Evolutionary conservation across 208 protist genomes (phyloP).

Genomic region (Trypanosoma vivax): DNA sequence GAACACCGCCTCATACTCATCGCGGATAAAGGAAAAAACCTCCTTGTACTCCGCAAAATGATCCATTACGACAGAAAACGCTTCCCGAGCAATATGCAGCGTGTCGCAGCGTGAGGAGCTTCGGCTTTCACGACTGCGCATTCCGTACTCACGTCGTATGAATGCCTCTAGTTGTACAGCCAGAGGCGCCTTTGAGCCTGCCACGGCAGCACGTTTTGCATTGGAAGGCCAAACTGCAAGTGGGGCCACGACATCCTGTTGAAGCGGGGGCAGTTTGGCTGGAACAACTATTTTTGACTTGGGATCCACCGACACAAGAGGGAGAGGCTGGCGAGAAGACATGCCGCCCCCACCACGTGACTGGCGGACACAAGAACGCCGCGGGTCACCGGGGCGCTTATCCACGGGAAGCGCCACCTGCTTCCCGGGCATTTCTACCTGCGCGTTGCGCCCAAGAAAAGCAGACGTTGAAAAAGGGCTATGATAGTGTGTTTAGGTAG

Average conservation of each 20-base stretch:
- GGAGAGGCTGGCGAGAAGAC: neutral
- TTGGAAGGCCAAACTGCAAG: constrained; percentile 13
- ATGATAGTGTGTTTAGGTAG: too few species aligned
- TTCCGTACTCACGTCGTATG: constrained; percentile 65
- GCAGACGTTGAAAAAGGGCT: too few species aligned
- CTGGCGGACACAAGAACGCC: neutral
- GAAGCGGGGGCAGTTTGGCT: constrained; percentile 6
- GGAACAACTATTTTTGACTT: neutral
- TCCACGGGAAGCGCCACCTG: neutral
- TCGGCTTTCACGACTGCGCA: constrained; percentile 59
- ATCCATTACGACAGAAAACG: constrained; percentile 62
- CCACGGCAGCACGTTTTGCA: neutral
- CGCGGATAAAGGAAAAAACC: constrained; percentile 66
- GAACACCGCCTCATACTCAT: constrained; percentile 79
- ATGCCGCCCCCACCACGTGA: too few species aligned
- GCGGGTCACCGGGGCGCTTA: neutral
- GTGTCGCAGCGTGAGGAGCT: constrained; percentile 57
- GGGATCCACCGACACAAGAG: neutral
- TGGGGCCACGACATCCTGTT: constrained; percentile 1
- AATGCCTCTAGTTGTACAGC: constrained; percentile 80
- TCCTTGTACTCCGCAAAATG: constrained; percentile 79
- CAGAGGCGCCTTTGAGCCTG: constrained; percentile 51
- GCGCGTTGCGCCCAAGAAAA: too few species aligned
- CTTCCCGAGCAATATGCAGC: constrained; percentile 81
- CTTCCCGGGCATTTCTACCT: constrained; percentile 5